Evolutionary conservation across 768 basidiomycete species (phyloP), one percentile per base, ranked within the genome.

Genomic region (Xerocomellus amylosporus): DNA sequence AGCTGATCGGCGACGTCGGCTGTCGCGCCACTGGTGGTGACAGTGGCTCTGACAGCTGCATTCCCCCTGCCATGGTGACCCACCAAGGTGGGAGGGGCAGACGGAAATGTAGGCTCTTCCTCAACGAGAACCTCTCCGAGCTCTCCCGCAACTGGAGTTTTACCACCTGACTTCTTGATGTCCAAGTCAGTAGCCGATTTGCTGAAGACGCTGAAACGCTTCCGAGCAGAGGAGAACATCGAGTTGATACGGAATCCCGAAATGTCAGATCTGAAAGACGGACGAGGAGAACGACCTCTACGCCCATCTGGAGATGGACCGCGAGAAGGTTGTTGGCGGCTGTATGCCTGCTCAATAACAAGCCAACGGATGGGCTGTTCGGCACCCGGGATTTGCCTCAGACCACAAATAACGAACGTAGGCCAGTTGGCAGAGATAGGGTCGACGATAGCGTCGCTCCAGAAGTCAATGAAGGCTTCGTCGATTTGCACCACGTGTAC

Each of bases 381-480:
- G 10, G 47, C 43, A 24, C 45, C 52, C 2, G 58, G 40, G 6
- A 61, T 28, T 10, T 74, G 58, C 64, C 83, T 86, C 48, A 92
- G 78, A 65, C 85, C 85, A 67, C 86, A 87, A 14, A 91, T 66
- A 38, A 87, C 79, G 59, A 90, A 88, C 5, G 77, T 71, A 13
- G 88, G 88, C 88, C 85, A 90, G 40, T 73, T 68, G 1, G 76
- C 67, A 0, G 86, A 74, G 53, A 89, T 78, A 17, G 87, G 82
- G 62, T 92, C 89, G 15, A 85, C 72, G 31, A 90, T 64, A 2
- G 87, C 79, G 62, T 92, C 89, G 47, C 77, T 79, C 88, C 88
- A 91, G 65, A 90, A 90, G 67, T 92, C 89, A 50, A 90, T 71
- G 66, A 92, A 91, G 1, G 88, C 87, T 62, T 91, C 89, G 62